Conservation (phyloP, 2,329 filamentous ascomycete species). For the Pseudocercospora fijiensis region DNA sequence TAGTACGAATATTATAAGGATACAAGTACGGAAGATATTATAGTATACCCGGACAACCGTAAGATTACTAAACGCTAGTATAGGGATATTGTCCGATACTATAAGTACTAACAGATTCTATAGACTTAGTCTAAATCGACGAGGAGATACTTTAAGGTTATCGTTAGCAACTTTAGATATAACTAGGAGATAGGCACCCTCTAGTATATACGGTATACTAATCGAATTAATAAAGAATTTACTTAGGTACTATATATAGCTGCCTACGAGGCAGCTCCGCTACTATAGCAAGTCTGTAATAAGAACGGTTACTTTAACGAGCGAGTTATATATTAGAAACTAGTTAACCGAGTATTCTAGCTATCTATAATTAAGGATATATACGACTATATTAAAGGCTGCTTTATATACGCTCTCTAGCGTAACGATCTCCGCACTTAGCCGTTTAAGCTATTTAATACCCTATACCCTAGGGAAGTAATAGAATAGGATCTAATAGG, state of each 20-base stretch:
- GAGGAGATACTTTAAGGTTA: not conserved
- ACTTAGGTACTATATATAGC: not conserved
- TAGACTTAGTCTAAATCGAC: not conserved
- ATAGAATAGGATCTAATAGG: not conserved
- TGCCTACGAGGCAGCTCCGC: not conserved
- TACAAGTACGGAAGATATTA: not conserved
- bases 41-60: not conserved
- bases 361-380: slow-evolving; percentile 4
- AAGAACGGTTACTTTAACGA: too few species aligned
- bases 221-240: not conserved
- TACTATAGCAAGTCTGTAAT: too few species aligned
- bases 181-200: not conserved
- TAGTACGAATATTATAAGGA: not conserved
- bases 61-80: not conserved
- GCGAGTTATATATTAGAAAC: too few species aligned
- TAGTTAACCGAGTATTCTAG: not conserved
- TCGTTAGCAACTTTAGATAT: not conserved
- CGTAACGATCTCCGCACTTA: not conserved
- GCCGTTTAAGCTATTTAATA: not conserved
- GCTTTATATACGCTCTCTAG: not conserved
- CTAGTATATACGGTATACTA: not conserved
- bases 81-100: not conserved
- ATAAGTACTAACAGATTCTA: too few species aligned
- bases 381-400: not conserved
- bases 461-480: not conserved